Base-by-base conservation (phyloP, 202 grass and related monocot species). In the Cymbopogon flexuosus region DNA sequence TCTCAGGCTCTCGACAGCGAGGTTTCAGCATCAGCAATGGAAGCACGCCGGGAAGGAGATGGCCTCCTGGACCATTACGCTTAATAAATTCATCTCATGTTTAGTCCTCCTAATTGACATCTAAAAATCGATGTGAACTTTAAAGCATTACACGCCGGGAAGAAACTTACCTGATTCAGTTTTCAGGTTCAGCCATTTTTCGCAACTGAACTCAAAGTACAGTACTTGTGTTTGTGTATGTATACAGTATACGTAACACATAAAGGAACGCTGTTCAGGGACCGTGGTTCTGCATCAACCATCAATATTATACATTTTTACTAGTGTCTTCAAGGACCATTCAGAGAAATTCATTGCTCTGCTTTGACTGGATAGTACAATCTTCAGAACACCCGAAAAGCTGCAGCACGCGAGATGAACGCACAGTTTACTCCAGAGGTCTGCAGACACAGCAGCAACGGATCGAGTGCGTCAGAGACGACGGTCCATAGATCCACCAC, bases 301-400 rank as follows among this genome's bases (percentile, higher is more conserved):
- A 40, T 45, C 3, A 23, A 5, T 15, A 9, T 8, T 36, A 35
- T 18, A 54, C 43, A 49, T 57, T 67, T 46, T 24, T 5, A 59
- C 0, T 22, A 21, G 34, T 16, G 39, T 40, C 46, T 83, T 47
- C 45, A 33, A 76, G 11, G 19, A 60, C 33, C 49, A 72, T 11
- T 9, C 30, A 21, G 66, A 42, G 39, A 36, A 65, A 39, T 66
- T 39, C 37, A 12, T 60, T 22, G 9, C 13, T 6, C 4, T 72
- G 7, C 58, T 77, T 77, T 77, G 87, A 85, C 72, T 49, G 16
- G 23, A 52, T 16, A 21, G 70, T 72, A 72, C 45, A 76, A 41
- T 60, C 73, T 36, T 19, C 42, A 39, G 62, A 68, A 12, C 58
- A 18, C 5, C 75, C 8, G 39, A 30, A 81, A 65, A 9, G 7